Base-by-base conservation (phyloP, 495 filamentous ascomycete species). In the Daldinia decipiens region DNA sequence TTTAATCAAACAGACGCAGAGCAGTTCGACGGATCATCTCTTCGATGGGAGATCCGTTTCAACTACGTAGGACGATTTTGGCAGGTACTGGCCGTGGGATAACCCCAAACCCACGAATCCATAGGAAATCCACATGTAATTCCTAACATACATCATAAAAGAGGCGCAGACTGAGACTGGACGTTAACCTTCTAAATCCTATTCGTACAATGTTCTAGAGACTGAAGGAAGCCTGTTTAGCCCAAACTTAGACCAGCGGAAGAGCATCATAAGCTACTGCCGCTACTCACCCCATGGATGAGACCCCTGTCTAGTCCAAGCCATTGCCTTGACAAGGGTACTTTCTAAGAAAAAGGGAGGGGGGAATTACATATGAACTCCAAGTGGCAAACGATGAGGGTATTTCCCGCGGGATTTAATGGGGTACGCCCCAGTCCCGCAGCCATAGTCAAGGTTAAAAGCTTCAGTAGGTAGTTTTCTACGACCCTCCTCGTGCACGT, bases 1-100 rank as follows among this genome's bases (percentile, higher is more conserved):
- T 38, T 59, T 55, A 70, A 70, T 70, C 47, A 58, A 70, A 54
- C 55, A 21, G 32, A 55, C 47, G 11, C 38, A 32, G 38, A 50
- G 31, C 11, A 39, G 40, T 9, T 52, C 21, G 17, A 43, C n/a
- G 24, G 26, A 29, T 39, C 47, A 64, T 59, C 58, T 62, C 58
- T n/a, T 61, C 29, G 12, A 5, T 17, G 4, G 29, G 9, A 55
- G 27, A 34, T 24, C 53, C 29, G n/a, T 36, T 9, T 65, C 47
- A 26, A 58, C 12, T 21, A 27, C 29, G 47, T 19, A 43, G 21
- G 51, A 58, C 47, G 24, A 27, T 62, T 66, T 66, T 13, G 62
- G 68, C 58, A 62, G 39, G 68, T 70, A 5, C 27, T 1, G 27
- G 12, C 40, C 5, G 34, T 43, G 39, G 65, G 58, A 67, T 51